phyloP scores from a whole-genome alignment of 2,329 filamentous ascomycete species.

The Fusarium acutatum region DNA sequence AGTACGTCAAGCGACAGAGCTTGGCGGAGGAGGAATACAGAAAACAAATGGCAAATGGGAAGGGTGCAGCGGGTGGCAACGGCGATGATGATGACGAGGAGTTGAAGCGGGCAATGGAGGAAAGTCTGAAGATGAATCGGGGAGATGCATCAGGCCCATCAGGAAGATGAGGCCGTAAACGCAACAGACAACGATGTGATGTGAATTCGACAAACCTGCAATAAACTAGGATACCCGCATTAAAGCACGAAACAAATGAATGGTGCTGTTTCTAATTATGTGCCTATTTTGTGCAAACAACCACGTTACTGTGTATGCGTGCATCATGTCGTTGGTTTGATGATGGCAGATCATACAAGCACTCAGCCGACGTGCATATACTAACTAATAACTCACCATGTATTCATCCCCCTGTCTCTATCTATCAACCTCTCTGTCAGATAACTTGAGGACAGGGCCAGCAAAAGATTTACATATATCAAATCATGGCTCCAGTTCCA shows the following conservation, averaged over 20 bases:
- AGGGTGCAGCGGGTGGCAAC: conserved; percentile 43
- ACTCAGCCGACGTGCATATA: not conserved
- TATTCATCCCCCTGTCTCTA: not conserved
- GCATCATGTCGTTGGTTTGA: not conserved
- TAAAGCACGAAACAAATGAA: not conserved
- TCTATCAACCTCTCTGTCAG: not conserved
- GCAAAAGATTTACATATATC: no score
- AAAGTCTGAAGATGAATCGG: conserved; percentile 59
- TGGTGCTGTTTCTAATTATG: not conserved
- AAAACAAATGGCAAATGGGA: conserved; percentile 46
- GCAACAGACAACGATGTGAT: not conserved
- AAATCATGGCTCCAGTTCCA: not conserved
- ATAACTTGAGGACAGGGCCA: not conserved
- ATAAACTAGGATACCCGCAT: conserved; percentile 25
- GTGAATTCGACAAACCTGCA: not conserved
- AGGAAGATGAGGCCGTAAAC: conserved; percentile 9
- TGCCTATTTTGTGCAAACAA: not conserved
- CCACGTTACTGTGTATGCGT: not conserved
- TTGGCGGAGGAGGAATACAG: conserved; percentile 70
- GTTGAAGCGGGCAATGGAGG: conserved; percentile 62
- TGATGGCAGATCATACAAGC: not conserved
- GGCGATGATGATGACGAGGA: conserved; percentile 63
- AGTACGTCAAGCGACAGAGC: conserved; percentile 80
- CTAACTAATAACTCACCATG: not conserved
- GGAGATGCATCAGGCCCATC: conserved; percentile 41